Conservation (phyloP, 2,329 filamentous ascomycete genomes). For the Sarocladiaceae sp. region DNA sequence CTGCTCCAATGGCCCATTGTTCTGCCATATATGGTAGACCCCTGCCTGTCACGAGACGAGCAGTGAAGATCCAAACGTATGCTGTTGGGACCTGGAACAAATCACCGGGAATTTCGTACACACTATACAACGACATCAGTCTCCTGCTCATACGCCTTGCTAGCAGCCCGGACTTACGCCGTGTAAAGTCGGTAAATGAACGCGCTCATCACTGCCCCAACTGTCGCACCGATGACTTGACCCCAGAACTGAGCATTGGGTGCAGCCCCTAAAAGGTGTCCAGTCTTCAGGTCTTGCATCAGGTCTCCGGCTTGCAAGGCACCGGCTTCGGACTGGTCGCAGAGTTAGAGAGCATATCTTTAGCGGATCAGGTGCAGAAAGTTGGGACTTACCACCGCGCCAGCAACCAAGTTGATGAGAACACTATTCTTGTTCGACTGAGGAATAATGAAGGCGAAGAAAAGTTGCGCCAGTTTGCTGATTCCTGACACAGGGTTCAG, state of each 20-base stretch:
- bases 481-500: conserved; percentile 96
- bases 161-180: conserved; percentile 29
- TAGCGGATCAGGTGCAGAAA: neutral
- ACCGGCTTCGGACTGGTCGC: conserved; percentile 42
- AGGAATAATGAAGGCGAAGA: conserved; percentile 89
- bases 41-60: conserved; percentile 84
- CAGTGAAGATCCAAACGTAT: conserved; percentile 97
- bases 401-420: conserved; percentile 92
- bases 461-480: conserved; percentile 90
- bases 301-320: conserved; percentile 94
- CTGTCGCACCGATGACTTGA: conserved; percentile 83
- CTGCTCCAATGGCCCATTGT: conserved; percentile 74
- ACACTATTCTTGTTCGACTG: conserved; percentile 76
- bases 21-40: conserved; percentile 80
- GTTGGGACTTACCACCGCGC: conserved; percentile 59
- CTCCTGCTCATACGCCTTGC: neutral
- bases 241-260: conserved; percentile 97
- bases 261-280: conserved; percentile 85
- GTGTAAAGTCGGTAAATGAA: conserved; percentile 89
- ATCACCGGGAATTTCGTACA: conserved; percentile 84
- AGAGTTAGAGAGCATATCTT: neutral
- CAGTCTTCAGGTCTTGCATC: conserved; percentile 96
- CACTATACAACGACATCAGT: conserved; percentile 35
- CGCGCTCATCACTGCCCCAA: conserved; percentile 81
- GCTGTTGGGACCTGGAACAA: conserved; percentile 92